Base-by-base conservation (phyloP, 306 rosid species). In the Inga leiocalycina region DNA sequence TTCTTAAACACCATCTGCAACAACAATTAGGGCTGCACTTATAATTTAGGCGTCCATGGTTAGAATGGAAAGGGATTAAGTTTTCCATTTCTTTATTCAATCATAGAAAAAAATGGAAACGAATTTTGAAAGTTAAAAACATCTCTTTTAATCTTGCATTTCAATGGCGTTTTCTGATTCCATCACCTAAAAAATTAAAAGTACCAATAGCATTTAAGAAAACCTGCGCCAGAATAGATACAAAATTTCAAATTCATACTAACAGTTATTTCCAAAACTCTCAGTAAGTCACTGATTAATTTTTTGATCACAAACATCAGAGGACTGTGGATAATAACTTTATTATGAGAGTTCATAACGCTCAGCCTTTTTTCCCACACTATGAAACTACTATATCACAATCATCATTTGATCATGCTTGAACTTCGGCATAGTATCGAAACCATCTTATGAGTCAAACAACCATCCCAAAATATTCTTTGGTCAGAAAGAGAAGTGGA, bases 361-460 rank as follows among this genome's bases (percentile, higher is more conserved):
- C 12, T n/a, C 13, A 24, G 39, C 41, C 41, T 45, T 44, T 46
- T 72, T 22, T 72, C 56, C 34, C 5, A 13, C 54, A 44, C 4
- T 44, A 41, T 10, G 51, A 70, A 19, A 70, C 32, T 39, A 22
- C 34, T n/a, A 41, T 10, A 12, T 35, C 45, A 30, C 48, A 35
- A 64, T 37, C 44, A 66, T 34, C 45, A 34, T 67, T 35, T 67
- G n/a, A n/a, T n/a, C 52, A 20, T 70, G 76, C 57, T 71, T 20
- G 45, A 48, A 22, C 2, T 65, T 65, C 43, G 7, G 17, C 39
- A 32, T 32, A 65, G 43, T 65, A 14, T 65, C 71, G 15, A 39
- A 69, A 69, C 74, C 74, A 69, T 69, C 74, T 20, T 69, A 69
- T 68, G 35, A 71, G n/a, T 32, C 44, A 71, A 71, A 12, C 19